Evolutionary conservation across 306 rosid species (phyloP), one percentile per base, ranked within the genome.

Genomic region (Erythrophleum fordii): DNA sequence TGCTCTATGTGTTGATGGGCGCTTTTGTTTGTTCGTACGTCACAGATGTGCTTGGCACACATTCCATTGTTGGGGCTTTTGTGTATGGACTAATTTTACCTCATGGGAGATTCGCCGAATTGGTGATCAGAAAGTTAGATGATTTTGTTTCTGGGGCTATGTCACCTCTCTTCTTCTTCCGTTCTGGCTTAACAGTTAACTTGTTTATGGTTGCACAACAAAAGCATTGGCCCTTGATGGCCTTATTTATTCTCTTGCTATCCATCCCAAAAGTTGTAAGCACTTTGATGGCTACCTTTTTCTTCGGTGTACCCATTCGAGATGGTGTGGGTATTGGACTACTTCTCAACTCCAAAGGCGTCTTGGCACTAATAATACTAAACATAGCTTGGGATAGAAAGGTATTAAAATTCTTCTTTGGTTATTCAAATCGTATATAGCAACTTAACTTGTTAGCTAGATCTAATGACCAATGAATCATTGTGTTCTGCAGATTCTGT

Each of bases 311-410:
- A 75, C 52, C 80, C 13, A 14, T 37, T 77, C 76, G 34, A 45
- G 83, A 87, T 62, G 84, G 86, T 39, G 29, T 78, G 60, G 79
- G 86, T 52, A 42, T 87, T 77, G 90, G 88, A 14, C 23, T 87
- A 2, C 81, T 87, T 16, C 62, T 85, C 74, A 87, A 87, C 83
- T 61, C 90, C 71, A 87, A 87, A 64, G 90, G 87, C 41, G 29
- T 85, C 81, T 72, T 87, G 70, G 37, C 86, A 12, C 22, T 87
- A 1, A n/a, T n/a, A n/a, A n/a, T n/a, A n/a, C n/a, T n/a, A n/a
- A n/a, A n/a, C n/a, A n/a, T n/a, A n/a, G n/a, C 28, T 87, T 66
- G 83, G 83, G 88, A 87, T 35, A 72, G 70, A 34, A 12, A 73
- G 88, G 90, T 87, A 82, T 26, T 2, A 8, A 42, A 9, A 7